These are phyloP conservation scores for Fusarium sp. DNA, from an alignment of 2,329 filamentous ascomycete genomes.

Conservation along the genomic window DNA sequence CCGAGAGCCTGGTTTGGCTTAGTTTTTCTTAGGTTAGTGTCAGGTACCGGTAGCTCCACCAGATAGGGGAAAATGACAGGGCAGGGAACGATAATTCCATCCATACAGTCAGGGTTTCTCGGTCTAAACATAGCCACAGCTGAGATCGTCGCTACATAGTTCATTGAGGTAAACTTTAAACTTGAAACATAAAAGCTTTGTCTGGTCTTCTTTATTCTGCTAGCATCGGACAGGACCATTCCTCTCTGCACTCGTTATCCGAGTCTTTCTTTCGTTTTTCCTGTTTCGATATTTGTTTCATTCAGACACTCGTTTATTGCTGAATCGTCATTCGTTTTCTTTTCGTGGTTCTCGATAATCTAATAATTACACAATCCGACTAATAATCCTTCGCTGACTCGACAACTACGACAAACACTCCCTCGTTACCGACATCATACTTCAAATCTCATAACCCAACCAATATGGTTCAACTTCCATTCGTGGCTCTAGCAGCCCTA, in stretches of 20 bases:
- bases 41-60: slow-evolving; percentile 24
- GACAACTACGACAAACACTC: not conserved
- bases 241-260: slow-evolving; percentile 21
- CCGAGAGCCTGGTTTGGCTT: not conserved
- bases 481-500: slow-evolving; percentile 33
- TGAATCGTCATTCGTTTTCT: not conserved
- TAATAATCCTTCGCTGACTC: not conserved
- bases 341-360: not conserved
- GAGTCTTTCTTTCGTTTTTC: slow-evolving; percentile 14
- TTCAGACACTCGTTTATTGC: slow-evolving; percentile 11
- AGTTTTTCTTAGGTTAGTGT: slow-evolving; percentile 9
- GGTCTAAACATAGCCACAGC: slow-evolving; percentile 14
- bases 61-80: not conserved
- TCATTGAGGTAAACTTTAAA: not conserved
- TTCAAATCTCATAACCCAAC: not conserved
- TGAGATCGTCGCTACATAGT: not conserved
- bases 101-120: not conserved
- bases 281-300: slow-evolving; percentile 4
- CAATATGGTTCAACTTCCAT: slow-evolving; percentile 16
- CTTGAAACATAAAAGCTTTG: slow-evolving; percentile 23
- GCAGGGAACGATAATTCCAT: slow-evolving; percentile 1
- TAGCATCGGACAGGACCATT: slow-evolving; percentile 3
- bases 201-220: not conserved
- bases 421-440: not conserved
- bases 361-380: not conserved